phyloP scores from a whole-genome alignment of 1,284 basidiomycete genomes.

The Cutaneotrichosporon sp. region DNA sequence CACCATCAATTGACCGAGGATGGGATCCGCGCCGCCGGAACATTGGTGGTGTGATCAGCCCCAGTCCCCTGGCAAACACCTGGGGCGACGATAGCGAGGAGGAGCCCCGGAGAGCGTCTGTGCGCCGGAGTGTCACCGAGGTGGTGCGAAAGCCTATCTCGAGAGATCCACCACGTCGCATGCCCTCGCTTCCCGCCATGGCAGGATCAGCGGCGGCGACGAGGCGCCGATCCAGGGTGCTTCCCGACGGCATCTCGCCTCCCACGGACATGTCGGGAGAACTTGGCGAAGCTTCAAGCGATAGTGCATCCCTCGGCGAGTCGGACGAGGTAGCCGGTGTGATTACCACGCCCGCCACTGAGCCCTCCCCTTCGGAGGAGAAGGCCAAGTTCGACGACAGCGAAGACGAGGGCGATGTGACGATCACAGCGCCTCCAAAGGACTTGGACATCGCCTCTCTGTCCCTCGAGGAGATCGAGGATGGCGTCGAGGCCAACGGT shows the following conservation, averaged over 20 bases:
- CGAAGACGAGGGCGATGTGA: constrained; percentile 6
- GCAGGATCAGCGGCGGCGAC: constrained; percentile 12
- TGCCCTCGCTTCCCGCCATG: constrained; percentile 19
- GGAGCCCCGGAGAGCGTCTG: neutral
- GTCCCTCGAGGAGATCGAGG: neutral
- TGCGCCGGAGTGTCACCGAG: constrained; percentile 23
- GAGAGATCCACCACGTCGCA: constrained; percentile 15
- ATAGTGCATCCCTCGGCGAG: neutral
- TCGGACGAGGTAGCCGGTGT: neutral
- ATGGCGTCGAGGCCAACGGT: neutral
- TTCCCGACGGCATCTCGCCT: constrained; percentile 5
- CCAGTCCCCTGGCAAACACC: constrained; percentile 48
- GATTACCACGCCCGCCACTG: neutral
- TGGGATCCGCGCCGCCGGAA: constrained; percentile 23
- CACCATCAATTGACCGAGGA: constrained; percentile 3
- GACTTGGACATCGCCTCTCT: neutral
- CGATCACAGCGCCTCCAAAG: neutral
- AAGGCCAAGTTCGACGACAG: neutral
- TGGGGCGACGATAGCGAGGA: constrained; percentile 35
- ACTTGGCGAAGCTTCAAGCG: neutral
- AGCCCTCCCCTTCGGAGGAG: neutral
- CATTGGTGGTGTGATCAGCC: constrained; percentile 43
- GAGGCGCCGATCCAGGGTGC: constrained; percentile 40
- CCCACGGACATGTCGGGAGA: constrained; percentile 1
- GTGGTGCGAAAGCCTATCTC: constrained; percentile 3